phyloP scores from a whole-genome alignment of 2,329 filamentous ascomycete genomes.

The Alternaria longipes region DNA sequence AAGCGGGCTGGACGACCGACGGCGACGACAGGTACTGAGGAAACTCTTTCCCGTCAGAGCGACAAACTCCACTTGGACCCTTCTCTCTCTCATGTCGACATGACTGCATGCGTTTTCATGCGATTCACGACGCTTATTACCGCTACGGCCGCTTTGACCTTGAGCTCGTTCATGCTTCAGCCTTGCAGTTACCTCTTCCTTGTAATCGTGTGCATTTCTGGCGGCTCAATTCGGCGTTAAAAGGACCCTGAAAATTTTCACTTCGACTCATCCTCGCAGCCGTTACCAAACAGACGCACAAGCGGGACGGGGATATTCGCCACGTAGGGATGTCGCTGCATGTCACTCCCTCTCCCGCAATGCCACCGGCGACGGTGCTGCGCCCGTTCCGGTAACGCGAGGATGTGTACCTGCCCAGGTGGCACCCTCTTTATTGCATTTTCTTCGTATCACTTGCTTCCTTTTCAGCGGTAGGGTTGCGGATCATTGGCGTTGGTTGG shows the following conservation, averaged over 20 bases:
- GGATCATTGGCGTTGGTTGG: slow-evolving; percentile 17
- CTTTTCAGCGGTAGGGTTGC: slow-evolving; percentile 12
- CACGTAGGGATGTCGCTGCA: slow-evolving; percentile 29
- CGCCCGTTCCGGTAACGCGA: slow-evolving; percentile 6
- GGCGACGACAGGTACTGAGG: slow-evolving; percentile 47
- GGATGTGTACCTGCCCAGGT: slow-evolving; percentile 6
- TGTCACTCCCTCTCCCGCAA: slow-evolving; percentile 7
- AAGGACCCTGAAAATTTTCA: slow-evolving; percentile 22
- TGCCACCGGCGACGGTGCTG: background rate
- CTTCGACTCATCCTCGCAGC: slow-evolving; percentile 24
- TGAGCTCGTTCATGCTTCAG: background rate
- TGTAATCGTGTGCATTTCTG: slow-evolving; percentile 4
- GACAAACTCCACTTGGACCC: slow-evolving; percentile 10
- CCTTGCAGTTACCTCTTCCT: background rate
- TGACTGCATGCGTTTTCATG: slow-evolving; percentile 13
- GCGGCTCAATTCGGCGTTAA: background rate
- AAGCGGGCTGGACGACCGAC: slow-evolving; percentile 64
- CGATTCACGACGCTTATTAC: slow-evolving; percentile 7
- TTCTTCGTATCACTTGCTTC: slow-evolving; percentile 13
- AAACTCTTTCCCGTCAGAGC: slow-evolving; percentile 7
- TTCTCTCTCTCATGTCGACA: slow-evolving; percentile 9
- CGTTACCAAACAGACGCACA: slow-evolving; percentile 8
- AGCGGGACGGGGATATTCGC: slow-evolving; percentile 39
- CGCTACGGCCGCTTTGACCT: slow-evolving; percentile 8
- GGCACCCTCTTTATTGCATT: slow-evolving; percentile 10